These are phyloP conservation scores for Cystobasidium sp. DNA, from an alignment of 1,284 basidiomycete genomes.

Conservation along the genomic window DNA sequence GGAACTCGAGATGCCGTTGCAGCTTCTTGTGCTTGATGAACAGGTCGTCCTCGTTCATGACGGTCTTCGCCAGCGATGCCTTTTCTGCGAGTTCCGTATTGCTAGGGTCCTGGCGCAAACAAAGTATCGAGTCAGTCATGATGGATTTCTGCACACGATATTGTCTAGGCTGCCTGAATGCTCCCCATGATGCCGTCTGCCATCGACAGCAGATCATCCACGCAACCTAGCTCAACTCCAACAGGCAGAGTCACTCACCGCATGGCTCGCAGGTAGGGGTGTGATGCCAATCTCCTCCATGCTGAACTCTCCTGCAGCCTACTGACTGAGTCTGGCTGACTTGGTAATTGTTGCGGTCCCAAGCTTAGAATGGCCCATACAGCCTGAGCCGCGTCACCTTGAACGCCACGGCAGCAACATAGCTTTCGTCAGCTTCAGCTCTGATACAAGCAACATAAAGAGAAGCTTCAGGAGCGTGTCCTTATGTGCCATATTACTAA, in stretches of 20 bases:
- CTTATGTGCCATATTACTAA: too few species aligned
- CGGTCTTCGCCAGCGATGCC: conserved; percentile 30
- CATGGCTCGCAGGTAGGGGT: conserved; percentile 2
- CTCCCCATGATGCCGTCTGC: background rate
- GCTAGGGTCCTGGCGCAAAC: conserved; percentile 10
- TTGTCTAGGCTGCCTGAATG: background rate
- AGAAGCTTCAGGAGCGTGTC: too few species aligned
- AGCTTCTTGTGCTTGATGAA: conserved; percentile 96
- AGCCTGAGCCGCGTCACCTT: conserved; percentile 9
- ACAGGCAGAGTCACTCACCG: background rate
- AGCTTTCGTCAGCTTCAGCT: background rate
- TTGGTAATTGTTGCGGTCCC: background rate
- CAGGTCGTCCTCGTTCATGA: conserved; percentile 74
- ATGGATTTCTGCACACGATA: too few species aligned
- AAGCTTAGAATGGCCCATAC: background rate
- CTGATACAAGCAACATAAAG: too few species aligned
- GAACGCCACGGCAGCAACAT: conserved; percentile 2
- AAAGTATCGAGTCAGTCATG: background rate
- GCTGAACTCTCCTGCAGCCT: background rate
- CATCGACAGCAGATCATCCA: background rate
- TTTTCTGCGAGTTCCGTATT: conserved; percentile 40
- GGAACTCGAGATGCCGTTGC: conserved; percentile 86
- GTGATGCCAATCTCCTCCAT: conserved; percentile 43
- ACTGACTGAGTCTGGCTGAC: background rate
- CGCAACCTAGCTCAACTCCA: background rate